Evolutionary conservation across 805 yeast species (phyloP).

Genomic region (Lipomyces kockii): DNA sequence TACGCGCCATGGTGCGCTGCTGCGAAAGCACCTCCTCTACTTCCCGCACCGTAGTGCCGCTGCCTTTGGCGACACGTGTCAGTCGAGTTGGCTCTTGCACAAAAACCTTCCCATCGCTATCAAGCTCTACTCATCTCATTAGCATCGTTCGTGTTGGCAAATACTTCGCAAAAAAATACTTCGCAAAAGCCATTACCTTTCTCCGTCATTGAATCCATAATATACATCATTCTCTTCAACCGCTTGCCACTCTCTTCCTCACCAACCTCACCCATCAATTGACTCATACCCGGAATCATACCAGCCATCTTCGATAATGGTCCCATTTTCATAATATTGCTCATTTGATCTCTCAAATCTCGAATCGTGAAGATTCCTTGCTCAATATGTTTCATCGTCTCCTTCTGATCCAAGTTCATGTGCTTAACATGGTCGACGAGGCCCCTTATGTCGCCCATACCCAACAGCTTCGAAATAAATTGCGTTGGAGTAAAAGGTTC

Average conservation of each 20-base stretch:
- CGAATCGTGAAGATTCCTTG: slow-evolving; percentile 92
- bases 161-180: too few species aligned
- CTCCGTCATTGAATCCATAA: slow-evolving; percentile 95
- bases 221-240: slow-evolving; percentile 84
- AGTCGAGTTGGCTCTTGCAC: slow-evolving; percentile 81
- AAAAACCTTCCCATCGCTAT: slow-evolving; percentile 83
- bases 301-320: slow-evolving; percentile 91
- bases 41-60: slow-evolving; percentile 90
- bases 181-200: slow-evolving; percentile 41
- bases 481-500: slow-evolving; percentile 89
- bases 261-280: slow-evolving; percentile 78
- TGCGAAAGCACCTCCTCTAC: slow-evolving; percentile 91
- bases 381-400: slow-evolving; percentile 84
- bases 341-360: slow-evolving; percentile 93
- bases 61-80: slow-evolving; percentile 88
- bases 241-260: slow-evolving; percentile 80
- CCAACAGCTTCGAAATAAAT: slow-evolving; percentile 87
- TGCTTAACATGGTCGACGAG: slow-evolving; percentile 92
- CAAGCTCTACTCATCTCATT: slow-evolving; percentile 59
- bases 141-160: neutral
- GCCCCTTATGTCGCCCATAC: slow-evolving; percentile 94
- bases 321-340: slow-evolving; percentile 94
- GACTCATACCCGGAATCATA: slow-evolving; percentile 92
- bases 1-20: slow-evolving; percentile 89
- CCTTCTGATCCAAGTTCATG: slow-evolving; percentile 81